These are phyloP conservation scores for Hibiscus trionum DNA, from an alignment of 345 rosid genomes.

Conservation along the genomic window DNA sequence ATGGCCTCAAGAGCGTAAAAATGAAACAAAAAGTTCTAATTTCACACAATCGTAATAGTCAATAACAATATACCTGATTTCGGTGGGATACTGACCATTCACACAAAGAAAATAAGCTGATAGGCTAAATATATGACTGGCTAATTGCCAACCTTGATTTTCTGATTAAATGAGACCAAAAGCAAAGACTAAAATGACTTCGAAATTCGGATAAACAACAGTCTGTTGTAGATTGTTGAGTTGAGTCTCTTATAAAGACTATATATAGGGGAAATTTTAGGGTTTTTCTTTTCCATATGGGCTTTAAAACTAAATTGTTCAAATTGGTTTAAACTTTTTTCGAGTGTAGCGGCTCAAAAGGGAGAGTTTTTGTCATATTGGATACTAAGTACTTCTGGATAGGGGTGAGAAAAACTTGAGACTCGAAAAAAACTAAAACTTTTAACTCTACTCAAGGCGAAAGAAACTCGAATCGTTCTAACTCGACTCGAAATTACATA, in stretches of 20 bases:
- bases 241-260: not conserved
- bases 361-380: not conserved
- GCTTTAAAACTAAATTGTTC: not conserved
- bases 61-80: not conserved
- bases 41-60: not conserved
- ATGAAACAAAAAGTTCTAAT: not conserved
- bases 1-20: not conserved
- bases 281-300: not conserved
- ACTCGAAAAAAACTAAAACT: too few species aligned
- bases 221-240: not conserved
- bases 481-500: too few species aligned
- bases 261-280: not conserved
- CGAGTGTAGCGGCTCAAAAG: not conserved
- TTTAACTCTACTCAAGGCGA: too few species aligned
- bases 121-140: not conserved
- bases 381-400: too few species aligned
- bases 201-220: not conserved
- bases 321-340: not conserved
- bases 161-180: not conserved
- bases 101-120: not conserved
- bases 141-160: not conserved
- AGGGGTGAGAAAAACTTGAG: too few species aligned
- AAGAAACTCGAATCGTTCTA: too few species aligned
- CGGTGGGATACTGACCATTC: constrained; percentile 8
- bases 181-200: not conserved